phyloP scores from a whole-genome alignment of 108 stramenopile genomes.

The Heterococcus sp. region DNA sequence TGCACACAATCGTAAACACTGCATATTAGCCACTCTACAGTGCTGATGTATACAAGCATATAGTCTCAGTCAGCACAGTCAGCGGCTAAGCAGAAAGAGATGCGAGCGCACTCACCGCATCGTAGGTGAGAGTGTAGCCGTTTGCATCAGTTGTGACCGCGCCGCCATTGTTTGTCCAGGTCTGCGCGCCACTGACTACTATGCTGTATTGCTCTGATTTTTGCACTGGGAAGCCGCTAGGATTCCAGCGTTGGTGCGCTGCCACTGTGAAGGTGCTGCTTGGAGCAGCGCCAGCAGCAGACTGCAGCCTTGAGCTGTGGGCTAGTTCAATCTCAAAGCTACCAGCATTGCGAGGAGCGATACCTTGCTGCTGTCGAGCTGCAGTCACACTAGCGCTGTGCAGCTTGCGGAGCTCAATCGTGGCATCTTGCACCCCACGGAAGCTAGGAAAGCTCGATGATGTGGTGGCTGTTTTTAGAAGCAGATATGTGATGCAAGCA shows the following conservation, averaged over 20 bases:
- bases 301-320: background rate
- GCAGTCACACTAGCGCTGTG: background rate
- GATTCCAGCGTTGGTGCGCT: constrained; percentile 52
- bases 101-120: background rate
- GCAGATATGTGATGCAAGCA: too few relatives aligned
- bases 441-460: background rate
- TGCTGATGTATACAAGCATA: background rate
- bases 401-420: background rate
- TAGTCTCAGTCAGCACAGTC: too few relatives aligned
- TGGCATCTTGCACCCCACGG: background rate
- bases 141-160: background rate
- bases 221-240: constrained; percentile 53
- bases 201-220: constrained; percentile 51
- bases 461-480: too few relatives aligned
- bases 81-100: background rate
- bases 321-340: background rate
- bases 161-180: too few relatives aligned
- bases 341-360: background rate
- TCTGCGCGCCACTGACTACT: background rate
- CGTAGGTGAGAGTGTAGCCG: background rate
- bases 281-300: constrained; percentile 5
- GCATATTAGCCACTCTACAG: background rate
- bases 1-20: background rate
- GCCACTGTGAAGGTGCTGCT: constrained; percentile 37
- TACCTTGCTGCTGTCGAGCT: background rate